A percentile compares a stretch with the other conserved stretches of the same genome.
phyloP scores from a whole-genome alignment of 495 filamentous ascomycete genomes.

The Aspergillus incahuasiensis region DNA sequence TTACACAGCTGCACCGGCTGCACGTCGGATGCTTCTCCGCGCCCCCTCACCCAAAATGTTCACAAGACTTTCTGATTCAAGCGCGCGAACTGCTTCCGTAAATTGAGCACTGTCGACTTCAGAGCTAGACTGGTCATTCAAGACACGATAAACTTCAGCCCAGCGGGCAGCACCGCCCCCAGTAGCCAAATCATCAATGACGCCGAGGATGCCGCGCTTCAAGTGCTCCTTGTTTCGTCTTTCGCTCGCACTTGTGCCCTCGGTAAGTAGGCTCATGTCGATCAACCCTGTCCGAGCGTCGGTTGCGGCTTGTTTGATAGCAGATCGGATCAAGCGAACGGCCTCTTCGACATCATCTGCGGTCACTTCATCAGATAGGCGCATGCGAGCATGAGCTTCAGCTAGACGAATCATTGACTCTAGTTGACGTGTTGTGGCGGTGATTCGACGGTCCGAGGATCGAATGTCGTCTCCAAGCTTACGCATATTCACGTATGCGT shows the following conservation, averaged over 20 bases:
- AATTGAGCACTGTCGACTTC: slow-evolving; percentile 74
- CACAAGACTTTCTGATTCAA: slow-evolving; percentile 82
- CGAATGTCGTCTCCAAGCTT: slow-evolving; percentile 94
- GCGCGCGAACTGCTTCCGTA: slow-evolving; percentile 64
- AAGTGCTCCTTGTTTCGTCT: slow-evolving; percentile 74
- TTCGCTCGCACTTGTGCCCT: slow-evolving; percentile 83
- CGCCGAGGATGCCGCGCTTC: slow-evolving; percentile 67
- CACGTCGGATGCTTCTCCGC: slow-evolving; percentile 75
- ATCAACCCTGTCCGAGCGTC: slow-evolving; percentile 88
- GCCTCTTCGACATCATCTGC: slow-evolving; percentile 83
- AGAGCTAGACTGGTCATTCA: slow-evolving; percentile 72
- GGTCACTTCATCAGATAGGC: slow-evolving; percentile 70
- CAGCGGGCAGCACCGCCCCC: slow-evolving; percentile 63
- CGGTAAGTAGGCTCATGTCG: slow-evolving; percentile 92
- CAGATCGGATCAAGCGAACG: slow-evolving; percentile 83
- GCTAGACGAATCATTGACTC: slow-evolving; percentile 96
- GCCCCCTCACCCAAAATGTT: slow-evolving; percentile 81
- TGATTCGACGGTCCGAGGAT: slow-evolving; percentile 89
- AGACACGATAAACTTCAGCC: slow-evolving; percentile 64
- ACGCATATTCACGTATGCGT: slow-evolving; percentile 92
- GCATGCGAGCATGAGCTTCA: slow-evolving; percentile 98
- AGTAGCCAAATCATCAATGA: slow-evolving; percentile 72
- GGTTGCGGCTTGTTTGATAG: slow-evolving; percentile 95
- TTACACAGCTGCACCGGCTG: slow-evolving; percentile 47
- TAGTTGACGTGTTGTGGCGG: slow-evolving; percentile 90